These are phyloP conservation scores for Phaffomyces antillensis DNA, from an alignment of 805 yeast species.

Conservation along the genomic window DNA sequence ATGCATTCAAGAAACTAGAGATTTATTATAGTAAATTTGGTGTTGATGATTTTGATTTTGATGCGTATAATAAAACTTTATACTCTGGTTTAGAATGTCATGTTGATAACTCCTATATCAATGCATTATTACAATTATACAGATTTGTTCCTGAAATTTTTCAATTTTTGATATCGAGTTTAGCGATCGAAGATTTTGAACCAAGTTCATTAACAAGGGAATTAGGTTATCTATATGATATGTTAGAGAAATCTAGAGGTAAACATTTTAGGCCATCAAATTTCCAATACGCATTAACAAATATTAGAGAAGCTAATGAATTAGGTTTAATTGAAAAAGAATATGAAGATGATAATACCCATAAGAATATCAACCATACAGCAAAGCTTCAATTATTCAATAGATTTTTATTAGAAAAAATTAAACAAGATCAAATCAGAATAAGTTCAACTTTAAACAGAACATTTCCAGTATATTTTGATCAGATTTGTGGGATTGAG, in stretches of 20 bases:
- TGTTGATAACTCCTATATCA: constrained; percentile 68
- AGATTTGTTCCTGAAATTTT: constrained; percentile 70
- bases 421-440: constrained; percentile 42
- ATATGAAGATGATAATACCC: not conserved
- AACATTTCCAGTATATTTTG: constrained; percentile 10
- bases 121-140: constrained; percentile 72
- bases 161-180: constrained; percentile 50
- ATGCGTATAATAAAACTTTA: constrained; percentile 65
- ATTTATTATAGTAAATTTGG: constrained; percentile 87
- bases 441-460: constrained; percentile 16
- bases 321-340: constrained; percentile 49
- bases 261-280: constrained; percentile 77
- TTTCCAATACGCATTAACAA: constrained; percentile 49
- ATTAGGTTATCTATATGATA: constrained; percentile 83
- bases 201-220: constrained; percentile 59
- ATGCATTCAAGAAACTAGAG: constrained; percentile 66
- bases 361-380: constrained; percentile 17
- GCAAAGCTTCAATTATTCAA: constrained; percentile 43
- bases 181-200: constrained; percentile 46
- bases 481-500: constrained; percentile 34
- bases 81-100: constrained; percentile 89
- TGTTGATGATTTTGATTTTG: constrained; percentile 89
- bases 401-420: constrained; percentile 46
- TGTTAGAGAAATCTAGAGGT: constrained; percentile 79
- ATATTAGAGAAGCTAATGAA: constrained; percentile 42